Evolutionary conservation across 352 stramenopile genomes (phyloP), one percentile per base, ranked within the genome.

Genomic region (Pilasporangium apinafurcum): DNA sequence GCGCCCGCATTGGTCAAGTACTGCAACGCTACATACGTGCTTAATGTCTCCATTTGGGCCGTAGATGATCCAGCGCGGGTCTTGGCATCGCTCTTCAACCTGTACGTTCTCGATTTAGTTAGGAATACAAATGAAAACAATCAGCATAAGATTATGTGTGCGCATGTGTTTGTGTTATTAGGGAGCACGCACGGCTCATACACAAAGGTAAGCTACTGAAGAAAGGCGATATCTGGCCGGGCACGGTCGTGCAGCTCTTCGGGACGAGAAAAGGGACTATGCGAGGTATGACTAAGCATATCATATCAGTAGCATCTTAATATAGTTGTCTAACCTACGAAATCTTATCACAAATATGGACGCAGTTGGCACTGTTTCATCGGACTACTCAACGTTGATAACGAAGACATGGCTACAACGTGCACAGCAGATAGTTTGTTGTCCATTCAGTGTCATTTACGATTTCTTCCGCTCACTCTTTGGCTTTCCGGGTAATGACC

Each of bases 201-300:
- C 68, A 92, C 46, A 68, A 77, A 24, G 81, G 81, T 12, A 90
- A 89, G 62, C 35, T 92, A 28, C 59, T 92, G 27, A 86, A 89
- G 62, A 88, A 78, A 36, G 78, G 75, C 0, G 81, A 92, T 25
- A 68, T 90, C 13, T 92, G 81, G 81, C 81, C 81, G 12, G 77
- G 81, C 22, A 70, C 73, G 0, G 67, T 87, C 17, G 78, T 92
- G 30, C 81, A 92, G 69, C 70, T 92, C 40, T 86, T 92, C 47
- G 81, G 81, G 4, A 89, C 75, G 12, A 59, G 62, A 28, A 87
- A 74, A 26, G 36, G 12, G 21, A n/a, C 16, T 43, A 52, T 10
- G 18, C 42, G 28, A 40, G 24, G 31, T 20, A 24, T 44, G 28
- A 17, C 21, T 31, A 2, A 43, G 2, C 17, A 47, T 9, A 24